Conservation (phyloP, 768 basidiomycete species). For the Trametes maxima region DNA sequence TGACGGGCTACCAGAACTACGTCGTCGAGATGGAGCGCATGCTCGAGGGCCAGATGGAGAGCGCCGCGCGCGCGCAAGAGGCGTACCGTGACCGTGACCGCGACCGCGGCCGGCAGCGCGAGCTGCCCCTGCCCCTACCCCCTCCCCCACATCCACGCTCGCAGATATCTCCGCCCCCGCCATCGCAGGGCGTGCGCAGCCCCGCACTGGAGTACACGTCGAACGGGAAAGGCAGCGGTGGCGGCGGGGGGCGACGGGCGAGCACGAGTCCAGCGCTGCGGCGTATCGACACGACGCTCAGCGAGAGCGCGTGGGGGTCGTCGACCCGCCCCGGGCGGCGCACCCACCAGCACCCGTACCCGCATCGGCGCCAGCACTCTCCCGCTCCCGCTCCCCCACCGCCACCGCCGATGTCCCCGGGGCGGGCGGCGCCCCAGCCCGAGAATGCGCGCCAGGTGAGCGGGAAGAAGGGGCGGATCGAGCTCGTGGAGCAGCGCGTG, state of each 20-base stretch:
- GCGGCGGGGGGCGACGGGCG: background rate
- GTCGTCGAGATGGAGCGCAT: slow-evolving; percentile 35
- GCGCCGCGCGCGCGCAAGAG: slow-evolving; percentile 20
- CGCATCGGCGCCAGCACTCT: background rate
- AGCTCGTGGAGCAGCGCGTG: slow-evolving; percentile 36
- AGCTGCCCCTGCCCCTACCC: no score
- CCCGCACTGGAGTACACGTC: background rate
- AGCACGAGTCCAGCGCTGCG: slow-evolving; percentile 16
- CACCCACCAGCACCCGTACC: background rate
- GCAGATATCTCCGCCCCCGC: background rate
- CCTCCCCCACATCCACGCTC: no score
- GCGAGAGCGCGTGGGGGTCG: slow-evolving; percentile 15
- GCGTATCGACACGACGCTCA: slow-evolving; percentile 9
- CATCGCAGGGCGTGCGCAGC: background rate
- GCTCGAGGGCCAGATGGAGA: slow-evolving; percentile 27
- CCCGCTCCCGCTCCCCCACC: slow-evolving; percentile 1
- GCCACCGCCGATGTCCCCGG: background rate
- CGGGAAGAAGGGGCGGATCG: slow-evolving; percentile 29
- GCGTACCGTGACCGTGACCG: background rate
- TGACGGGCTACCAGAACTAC: slow-evolving; percentile 35
- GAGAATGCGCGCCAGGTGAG: slow-evolving; percentile 30
- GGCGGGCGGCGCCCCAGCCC: slow-evolving; percentile 2
- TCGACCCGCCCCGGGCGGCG: background rate
- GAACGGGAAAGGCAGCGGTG: background rate
- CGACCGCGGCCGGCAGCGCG: background rate